Conservation (phyloP, 2,329 filamentous ascomycete genomes). For the Plectosphaerella plurivora region DNA sequence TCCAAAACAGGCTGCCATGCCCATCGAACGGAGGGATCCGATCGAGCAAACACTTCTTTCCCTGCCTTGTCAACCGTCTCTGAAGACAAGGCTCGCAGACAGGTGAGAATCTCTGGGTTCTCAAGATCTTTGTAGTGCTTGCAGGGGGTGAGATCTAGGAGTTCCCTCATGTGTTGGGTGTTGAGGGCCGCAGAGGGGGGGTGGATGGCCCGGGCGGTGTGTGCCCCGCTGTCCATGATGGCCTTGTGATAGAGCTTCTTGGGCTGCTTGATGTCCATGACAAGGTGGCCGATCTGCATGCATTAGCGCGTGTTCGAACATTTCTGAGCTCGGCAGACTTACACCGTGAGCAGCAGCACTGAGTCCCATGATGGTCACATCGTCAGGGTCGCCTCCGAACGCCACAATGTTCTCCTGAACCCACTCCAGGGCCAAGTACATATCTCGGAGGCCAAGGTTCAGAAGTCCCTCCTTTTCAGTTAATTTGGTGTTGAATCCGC, state of each 20-base stretch:
- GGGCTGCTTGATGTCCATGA: conserved; percentile 25
- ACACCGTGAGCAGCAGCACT: conserved; percentile 28
- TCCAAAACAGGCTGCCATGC: conserved; percentile 26
- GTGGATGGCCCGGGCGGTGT: conserved; percentile 23
- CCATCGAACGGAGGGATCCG: conserved; percentile 23
- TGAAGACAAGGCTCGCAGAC: conserved; percentile 16
- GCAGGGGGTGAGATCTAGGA: conserved; percentile 23
- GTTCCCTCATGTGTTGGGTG: conserved; percentile 20
- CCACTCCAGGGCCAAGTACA: conserved; percentile 43
- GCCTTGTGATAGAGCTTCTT: conserved; percentile 25
- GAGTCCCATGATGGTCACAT: conserved; percentile 43
- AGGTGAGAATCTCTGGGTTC: conserved; percentile 18
- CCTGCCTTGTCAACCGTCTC: conserved; percentile 19
- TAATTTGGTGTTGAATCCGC: conserved; percentile 50
- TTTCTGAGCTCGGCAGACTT: conserved; percentile 2
- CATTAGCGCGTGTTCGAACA: background rate
- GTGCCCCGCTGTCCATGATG: conserved; percentile 24
- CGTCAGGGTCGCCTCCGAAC: conserved; percentile 44
- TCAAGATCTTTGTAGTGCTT: conserved; percentile 14
- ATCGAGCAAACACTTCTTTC: conserved; percentile 20
- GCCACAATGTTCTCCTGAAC: conserved; percentile 44
- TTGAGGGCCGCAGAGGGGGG: conserved; percentile 18
- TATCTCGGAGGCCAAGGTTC: conserved; percentile 50
- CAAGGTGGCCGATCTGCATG: conserved; percentile 20
- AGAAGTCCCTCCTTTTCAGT: conserved; percentile 45